A percentile compares a stretch with the other conserved stretches of the same genome.
Conservation (phyloP, 129 eudicot genomes). For the Apium graveolens region DNA sequence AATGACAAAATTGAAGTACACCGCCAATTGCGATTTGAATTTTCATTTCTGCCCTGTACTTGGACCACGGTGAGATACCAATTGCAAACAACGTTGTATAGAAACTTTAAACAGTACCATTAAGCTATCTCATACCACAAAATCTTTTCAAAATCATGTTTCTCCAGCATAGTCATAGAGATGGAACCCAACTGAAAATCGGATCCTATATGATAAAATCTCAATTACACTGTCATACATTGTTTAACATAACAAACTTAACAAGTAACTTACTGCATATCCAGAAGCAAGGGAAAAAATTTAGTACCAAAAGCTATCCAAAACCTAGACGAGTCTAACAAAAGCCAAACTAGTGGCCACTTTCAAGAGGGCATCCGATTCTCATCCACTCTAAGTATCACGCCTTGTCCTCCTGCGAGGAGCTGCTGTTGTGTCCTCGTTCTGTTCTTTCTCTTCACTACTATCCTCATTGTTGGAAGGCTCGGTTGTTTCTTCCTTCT, state of each 20-base stretch:
- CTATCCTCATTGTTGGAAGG: slow-evolving; percentile 26
- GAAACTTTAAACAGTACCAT: neutral
- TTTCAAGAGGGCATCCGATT: neutral
- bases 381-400: slow-evolving; percentile 25
- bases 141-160: neutral
- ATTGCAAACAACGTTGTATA: neutral
- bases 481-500: slow-evolving; percentile 26
- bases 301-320: neutral
- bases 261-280: neutral
- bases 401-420: slow-evolving; percentile 62
- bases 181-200: neutral
- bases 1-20: neutral
- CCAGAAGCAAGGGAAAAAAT: slow-evolving; percentile 12
- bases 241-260: neutral
- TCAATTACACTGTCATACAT: slow-evolving; percentile 31
- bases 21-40: neutral
- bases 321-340: slow-evolving; percentile 7
- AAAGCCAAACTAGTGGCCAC: slow-evolving; percentile 7
- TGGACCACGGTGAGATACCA: neutral
- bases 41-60: neutral
- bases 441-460: slow-evolving; percentile 30
- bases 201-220: slow-evolving; percentile 17
- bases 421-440: slow-evolving; percentile 35
- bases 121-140: neutral
- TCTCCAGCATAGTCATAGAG: neutral